Evolutionary conservation across 768 basidiomycete species (phyloP).

Genomic region (Suillus fuscotomentosus): DNA sequence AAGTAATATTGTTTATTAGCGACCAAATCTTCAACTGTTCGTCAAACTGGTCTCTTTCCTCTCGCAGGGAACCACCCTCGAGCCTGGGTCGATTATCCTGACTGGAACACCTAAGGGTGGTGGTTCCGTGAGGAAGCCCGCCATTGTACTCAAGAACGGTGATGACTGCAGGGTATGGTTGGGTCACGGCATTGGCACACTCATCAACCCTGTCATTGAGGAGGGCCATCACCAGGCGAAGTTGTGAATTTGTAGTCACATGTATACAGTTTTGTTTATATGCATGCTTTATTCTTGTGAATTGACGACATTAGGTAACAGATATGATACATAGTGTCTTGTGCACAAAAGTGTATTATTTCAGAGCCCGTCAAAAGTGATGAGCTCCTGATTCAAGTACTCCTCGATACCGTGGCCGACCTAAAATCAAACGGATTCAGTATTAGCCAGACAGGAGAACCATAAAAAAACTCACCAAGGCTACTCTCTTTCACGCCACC

Average conservation of each 20-base stretch:
- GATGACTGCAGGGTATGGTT: conserved; percentile 71
- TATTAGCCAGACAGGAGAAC: conserved; percentile 11
- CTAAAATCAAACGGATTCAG: conserved; percentile 24
- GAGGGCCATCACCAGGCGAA: conserved; percentile 46
- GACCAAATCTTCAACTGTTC: conserved; percentile 81
- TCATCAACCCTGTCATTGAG: conserved; percentile 77
- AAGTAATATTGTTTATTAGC: conserved; percentile 34
- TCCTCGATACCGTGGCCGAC: conserved; percentile 88
- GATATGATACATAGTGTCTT: conserved; percentile 3
- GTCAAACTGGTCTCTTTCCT: conserved; percentile 78
- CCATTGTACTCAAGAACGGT: conserved; percentile 68
- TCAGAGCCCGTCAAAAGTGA: conserved; percentile 74
- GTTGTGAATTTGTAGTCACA: conserved; percentile 30
- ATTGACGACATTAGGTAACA: background rate
- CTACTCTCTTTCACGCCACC: too few relatives aligned
- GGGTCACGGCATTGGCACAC: conserved; percentile 72
- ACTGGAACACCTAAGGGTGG: conserved; percentile 84
- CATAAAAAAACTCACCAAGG: conserved; percentile 13
- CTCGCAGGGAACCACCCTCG: conserved; percentile 81
- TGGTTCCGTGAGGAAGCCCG: conserved; percentile 73
- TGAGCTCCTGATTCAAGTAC: conserved; percentile 78
- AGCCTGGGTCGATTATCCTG: conserved; percentile 78
- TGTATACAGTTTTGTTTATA: background rate
- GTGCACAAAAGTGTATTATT: background rate
- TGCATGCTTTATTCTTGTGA: background rate